Conservation (phyloP, 2,329 filamentous ascomycete species). For the Aspergillaceae sp. region DNA sequence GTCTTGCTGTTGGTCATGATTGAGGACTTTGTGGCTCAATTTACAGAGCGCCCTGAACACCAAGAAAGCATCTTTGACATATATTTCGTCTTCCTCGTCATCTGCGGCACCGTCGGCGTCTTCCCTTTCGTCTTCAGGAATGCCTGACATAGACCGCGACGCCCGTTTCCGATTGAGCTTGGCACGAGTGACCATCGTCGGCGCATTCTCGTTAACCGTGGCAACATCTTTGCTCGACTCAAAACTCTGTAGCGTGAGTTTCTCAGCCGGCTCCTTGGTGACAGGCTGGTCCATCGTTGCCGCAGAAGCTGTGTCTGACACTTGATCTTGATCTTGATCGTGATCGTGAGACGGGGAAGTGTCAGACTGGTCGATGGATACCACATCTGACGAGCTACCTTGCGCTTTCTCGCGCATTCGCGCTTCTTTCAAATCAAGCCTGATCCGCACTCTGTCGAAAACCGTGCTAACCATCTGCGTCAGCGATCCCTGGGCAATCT, state of each 20-base stretch:
- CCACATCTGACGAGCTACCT: constrained; percentile 27
- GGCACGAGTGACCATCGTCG: constrained; percentile 56
- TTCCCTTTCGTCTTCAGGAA: constrained; percentile 29
- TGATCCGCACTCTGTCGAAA: constrained; percentile 83
- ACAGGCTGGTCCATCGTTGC: constrained; percentile 34
- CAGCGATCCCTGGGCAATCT: constrained; percentile 90
- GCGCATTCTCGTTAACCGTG: constrained; percentile 57
- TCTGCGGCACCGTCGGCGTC: constrained; percentile 38
- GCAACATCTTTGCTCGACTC: constrained; percentile 61
- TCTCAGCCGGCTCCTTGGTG: constrained; percentile 47
- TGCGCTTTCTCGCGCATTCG: constrained; percentile 43
- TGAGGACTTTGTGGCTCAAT: constrained; percentile 82
- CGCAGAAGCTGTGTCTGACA: constrained; percentile 31
- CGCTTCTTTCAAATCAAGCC: constrained; percentile 79
- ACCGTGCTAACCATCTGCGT: constrained; percentile 99
- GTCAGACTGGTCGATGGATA: constrained; percentile 31
- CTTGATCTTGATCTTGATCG: constrained; percentile 41
- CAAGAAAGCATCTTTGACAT: constrained; percentile 92
- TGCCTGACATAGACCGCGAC: constrained; percentile 36
- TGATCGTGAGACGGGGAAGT: constrained; percentile 40
- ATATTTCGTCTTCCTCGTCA: constrained; percentile 83
- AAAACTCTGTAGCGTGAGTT: constrained; percentile 60
- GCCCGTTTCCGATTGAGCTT: constrained; percentile 37
- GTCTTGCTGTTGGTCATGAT: constrained; percentile 86
- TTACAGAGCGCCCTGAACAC: constrained; percentile 98